A percentile compares a stretch with the other conserved stretches of the same genome.
Evolutionary conservation across 805 yeast species (phyloP).

Genomic region (Millerago galiae): DNA sequence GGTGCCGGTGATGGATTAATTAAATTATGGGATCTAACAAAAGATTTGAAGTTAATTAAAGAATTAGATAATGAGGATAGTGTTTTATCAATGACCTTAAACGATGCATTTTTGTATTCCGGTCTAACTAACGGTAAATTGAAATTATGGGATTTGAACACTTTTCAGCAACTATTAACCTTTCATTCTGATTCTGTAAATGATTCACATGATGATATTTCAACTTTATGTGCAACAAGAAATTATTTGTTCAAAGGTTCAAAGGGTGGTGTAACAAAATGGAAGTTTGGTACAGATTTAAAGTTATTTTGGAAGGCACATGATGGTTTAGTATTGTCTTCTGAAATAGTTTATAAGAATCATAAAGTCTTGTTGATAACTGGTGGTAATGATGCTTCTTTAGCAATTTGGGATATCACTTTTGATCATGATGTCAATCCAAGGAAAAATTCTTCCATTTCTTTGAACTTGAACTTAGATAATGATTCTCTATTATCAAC

Average conservation of each 20-base stretch:
- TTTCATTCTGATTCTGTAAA: constrained; percentile 27
- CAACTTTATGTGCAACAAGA: constrained; percentile 50
- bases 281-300: constrained; percentile 43
- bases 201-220: constrained; percentile 33
- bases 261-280: constrained; percentile 40
- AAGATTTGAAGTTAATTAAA: constrained; percentile 23
- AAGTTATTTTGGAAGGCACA: constrained; percentile 45
- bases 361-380: constrained; percentile 45
- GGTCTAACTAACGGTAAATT: constrained; percentile 72
- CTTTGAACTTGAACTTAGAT: constrained; percentile 27
- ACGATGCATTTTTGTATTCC: constrained; percentile 69
- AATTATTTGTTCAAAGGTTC: constrained; percentile 57
- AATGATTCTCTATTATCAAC: constrained; percentile 61
- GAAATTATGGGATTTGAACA: constrained; percentile 83
- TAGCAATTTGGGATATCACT: constrained; percentile 64
- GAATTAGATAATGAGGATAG: constrained; percentile 59
- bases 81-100: constrained; percentile 60
- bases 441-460: constrained; percentile 11
- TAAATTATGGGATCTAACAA: constrained; percentile 64
- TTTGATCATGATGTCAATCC: constrained; percentile 6
- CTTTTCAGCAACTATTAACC: constrained; percentile 58
- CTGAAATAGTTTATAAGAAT: constrained; percentile 38
- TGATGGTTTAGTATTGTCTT: constrained; percentile 51
- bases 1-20: constrained; percentile 91
- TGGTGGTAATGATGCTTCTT: constrained; percentile 64